These are phyloP conservation scores for Metschnikowia borealis DNA, from an alignment of 805 yeast genomes.

Conservation along the genomic window DNA sequence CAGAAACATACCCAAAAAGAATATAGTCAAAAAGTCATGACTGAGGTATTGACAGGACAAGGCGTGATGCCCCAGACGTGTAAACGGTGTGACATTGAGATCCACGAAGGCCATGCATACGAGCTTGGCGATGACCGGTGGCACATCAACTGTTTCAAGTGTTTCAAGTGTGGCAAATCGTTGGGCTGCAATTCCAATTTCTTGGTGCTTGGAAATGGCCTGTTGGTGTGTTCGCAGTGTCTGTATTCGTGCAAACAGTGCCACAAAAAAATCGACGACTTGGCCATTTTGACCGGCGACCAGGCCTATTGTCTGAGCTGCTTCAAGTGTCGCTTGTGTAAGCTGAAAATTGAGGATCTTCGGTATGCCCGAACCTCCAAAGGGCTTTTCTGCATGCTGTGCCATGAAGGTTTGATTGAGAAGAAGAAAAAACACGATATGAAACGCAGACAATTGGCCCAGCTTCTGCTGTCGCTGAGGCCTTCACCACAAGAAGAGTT, in stretches of 20 bases:
- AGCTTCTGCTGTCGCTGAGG: conserved; percentile 25
- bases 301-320: conserved; percentile 91
- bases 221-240: conserved; percentile 83
- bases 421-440: conserved; percentile 65
- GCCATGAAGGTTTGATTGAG: conserved; percentile 80
- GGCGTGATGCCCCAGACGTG: conserved; percentile 25
- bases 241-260: conserved; percentile 89
- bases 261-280: conserved; percentile 80
- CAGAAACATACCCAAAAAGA: not conserved
- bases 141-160: conserved; percentile 91
- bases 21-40: conserved; percentile 2
- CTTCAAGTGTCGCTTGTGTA: conserved; percentile 86
- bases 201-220: conserved; percentile 89
- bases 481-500: conserved; percentile 11
- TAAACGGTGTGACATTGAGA: conserved; percentile 43
- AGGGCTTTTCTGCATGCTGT: conserved; percentile 88
- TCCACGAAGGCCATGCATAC: conserved; percentile 89
- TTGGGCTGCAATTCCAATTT: conserved; percentile 87
- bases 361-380: conserved; percentile 90
- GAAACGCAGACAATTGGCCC: conserved; percentile 33
- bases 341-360: conserved; percentile 78
- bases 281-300: conserved; percentile 92
- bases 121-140: conserved; percentile 92
- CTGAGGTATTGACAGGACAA: conserved; percentile 1
- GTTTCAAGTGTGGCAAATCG: conserved; percentile 75